These are phyloP conservation scores for Yamadazyma atlantica DNA, from an alignment of 1,139 yeast genomes.

Conservation along the genomic window DNA sequence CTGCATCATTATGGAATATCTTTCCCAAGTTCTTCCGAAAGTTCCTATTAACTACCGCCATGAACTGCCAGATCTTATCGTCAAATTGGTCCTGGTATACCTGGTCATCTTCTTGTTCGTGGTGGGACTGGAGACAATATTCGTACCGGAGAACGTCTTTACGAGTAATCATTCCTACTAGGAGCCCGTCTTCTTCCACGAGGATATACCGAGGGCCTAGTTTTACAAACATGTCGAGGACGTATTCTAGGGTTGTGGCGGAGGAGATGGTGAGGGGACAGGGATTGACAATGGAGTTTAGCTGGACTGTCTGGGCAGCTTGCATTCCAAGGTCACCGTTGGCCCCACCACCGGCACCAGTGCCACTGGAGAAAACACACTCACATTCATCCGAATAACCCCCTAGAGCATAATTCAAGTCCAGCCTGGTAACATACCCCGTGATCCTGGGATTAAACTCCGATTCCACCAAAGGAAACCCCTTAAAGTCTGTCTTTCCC, in stretches of 20 bases:
- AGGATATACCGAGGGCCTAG: conserved; percentile 78
- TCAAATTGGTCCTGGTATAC: conserved; percentile 26
- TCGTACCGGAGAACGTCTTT: conserved; percentile 67
- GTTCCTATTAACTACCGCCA: conserved; percentile 24
- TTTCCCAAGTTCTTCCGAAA: conserved; percentile 27
- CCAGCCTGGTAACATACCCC: conserved; percentile 39
- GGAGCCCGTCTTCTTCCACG: conserved; percentile 54
- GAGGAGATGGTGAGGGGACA: conserved; percentile 66
- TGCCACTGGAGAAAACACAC: too few species aligned
- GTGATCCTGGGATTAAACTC: conserved; percentile 29
- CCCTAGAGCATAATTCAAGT: conserved; percentile 25
- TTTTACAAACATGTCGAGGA: conserved; percentile 69
- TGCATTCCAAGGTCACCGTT: too few species aligned
- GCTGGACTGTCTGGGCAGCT: too few species aligned
- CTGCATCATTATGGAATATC: conserved; percentile 31
- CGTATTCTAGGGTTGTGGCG: conserved; percentile 57
- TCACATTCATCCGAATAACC: conserved; percentile 17
- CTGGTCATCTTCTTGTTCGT: conserved; percentile 14
- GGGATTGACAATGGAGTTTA: conserved; percentile 49
- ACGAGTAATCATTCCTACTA: conserved; percentile 64
- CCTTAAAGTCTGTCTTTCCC: conserved; percentile 40
- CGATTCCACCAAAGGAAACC: conserved; percentile 55
- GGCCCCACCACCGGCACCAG: too few species aligned
- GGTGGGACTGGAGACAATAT: conserved; percentile 29
- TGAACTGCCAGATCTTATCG: conserved; percentile 36